phyloP scores from a whole-genome alignment of 371 early-diverging fungal genomes.

The Lichtheimia corymbifera region DNA sequence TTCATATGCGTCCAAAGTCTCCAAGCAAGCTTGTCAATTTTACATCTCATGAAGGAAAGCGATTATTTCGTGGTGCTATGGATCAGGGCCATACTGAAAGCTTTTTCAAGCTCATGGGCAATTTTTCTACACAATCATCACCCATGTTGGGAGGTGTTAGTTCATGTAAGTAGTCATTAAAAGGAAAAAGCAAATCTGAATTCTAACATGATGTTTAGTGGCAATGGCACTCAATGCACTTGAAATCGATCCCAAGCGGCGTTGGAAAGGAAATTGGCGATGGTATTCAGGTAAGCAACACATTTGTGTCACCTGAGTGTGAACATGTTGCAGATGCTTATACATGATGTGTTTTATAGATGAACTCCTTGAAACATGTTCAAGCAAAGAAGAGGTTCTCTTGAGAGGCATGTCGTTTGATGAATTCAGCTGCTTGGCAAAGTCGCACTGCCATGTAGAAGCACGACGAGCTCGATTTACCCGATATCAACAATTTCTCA shows the following conservation, averaged over 20 bases:
- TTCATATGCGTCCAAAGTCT: no score
- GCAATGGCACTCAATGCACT: conserved; percentile 93
- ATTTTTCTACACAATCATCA: conserved; percentile 86
- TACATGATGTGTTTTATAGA: conserved; percentile 30
- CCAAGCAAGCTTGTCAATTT: conserved; percentile 49
- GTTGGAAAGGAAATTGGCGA: conserved; percentile 93
- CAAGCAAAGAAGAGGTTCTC: conserved; percentile 69
- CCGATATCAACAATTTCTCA: conserved; percentile 68
- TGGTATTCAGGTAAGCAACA: conserved; percentile 60
- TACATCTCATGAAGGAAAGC: conserved; percentile 75
- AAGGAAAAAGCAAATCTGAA: conserved; percentile 33
- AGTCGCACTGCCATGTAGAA: conserved; percentile 76
- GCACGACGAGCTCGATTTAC: conserved; percentile 64
- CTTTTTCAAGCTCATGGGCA: conserved; percentile 83
- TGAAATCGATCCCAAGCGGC: conserved; percentile 86
- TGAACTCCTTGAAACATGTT: conserved; percentile 83
- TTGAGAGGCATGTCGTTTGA: conserved; percentile 82
- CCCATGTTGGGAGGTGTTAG: conserved; percentile 56
- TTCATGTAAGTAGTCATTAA: conserved; percentile 58
- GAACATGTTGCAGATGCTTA: not conserved
- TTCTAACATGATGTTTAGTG: conserved; percentile 31
- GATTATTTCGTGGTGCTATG: conserved; percentile 77
- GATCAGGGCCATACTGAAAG: conserved; percentile 79
- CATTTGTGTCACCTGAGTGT: conserved; percentile 2
- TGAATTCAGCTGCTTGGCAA: conserved; percentile 84